These are phyloP conservation scores for Colletotrichum brevisporum DNA, from an alignment of 2,329 filamentous ascomycete species.

Conservation along the genomic window DNA sequence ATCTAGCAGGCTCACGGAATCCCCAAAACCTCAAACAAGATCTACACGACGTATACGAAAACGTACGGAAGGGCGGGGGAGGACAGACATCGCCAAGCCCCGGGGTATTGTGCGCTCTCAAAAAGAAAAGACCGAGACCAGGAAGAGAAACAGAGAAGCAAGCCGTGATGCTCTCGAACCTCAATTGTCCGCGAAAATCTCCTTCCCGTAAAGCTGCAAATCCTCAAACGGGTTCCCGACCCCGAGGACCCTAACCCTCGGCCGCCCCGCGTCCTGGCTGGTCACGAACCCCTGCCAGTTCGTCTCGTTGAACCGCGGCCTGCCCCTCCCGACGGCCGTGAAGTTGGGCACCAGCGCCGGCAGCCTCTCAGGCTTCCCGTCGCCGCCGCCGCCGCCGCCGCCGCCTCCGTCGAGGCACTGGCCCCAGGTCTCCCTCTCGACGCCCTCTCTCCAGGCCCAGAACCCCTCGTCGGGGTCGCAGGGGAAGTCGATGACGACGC, in stretches of 20 bases:
- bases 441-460: slow-evolving; percentile 39
- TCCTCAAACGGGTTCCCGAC: slow-evolving; percentile 41
- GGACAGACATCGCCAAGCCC: no score
- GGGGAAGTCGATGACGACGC: slow-evolving; percentile 32
- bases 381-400: not conserved
- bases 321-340: slow-evolving; percentile 29
- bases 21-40: no score
- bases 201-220: slow-evolving; percentile 37
- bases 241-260: slow-evolving; percentile 17
- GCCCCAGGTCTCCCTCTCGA: not conserved
- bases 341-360: slow-evolving; percentile 24
- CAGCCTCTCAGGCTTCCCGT: not conserved
- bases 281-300: slow-evolving; percentile 6
- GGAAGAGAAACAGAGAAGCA: no score
- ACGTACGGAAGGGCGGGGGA: no score
- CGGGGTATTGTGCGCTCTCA: no score
- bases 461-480: slow-evolving; percentile 38
- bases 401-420: no score
- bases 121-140: no score
- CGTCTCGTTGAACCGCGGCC: slow-evolving; percentile 36
- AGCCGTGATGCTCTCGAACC: no score
- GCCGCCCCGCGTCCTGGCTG: slow-evolving; percentile 11
- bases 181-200: slow-evolving; percentile 10
- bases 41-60: no score
- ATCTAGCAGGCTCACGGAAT: no score